A percentile compares a stretch with the other conserved stretches of the same genome.
Conservation (phyloP, 257 asterid species). For the Solanum stenotomum region DNA sequence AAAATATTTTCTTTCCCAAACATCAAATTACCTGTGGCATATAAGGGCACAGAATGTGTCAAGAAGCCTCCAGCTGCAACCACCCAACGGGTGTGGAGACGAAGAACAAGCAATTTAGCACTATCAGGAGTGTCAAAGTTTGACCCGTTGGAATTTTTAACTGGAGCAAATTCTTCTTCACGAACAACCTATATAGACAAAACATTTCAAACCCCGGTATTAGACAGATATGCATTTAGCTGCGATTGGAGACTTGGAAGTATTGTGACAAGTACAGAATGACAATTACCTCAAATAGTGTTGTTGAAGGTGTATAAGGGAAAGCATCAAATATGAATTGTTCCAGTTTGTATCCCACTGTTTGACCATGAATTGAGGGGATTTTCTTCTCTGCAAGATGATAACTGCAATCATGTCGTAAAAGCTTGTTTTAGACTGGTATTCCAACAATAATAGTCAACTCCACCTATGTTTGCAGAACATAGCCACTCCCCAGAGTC, state of each 20-base stretch:
- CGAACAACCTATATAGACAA: slow-evolving; percentile 44
- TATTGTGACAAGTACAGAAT: background rate
- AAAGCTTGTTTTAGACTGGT: slow-evolving; percentile 1
- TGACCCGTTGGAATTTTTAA: slow-evolving; percentile 86
- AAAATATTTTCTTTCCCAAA: background rate
- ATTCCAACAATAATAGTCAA: background rate
- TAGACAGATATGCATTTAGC: background rate
- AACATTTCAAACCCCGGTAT: background rate
- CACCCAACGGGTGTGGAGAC: slow-evolving; percentile 95
- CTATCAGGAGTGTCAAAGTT: slow-evolving; percentile 94
- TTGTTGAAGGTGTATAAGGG: slow-evolving; percentile 85
- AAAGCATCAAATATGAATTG: slow-evolving; percentile 95
- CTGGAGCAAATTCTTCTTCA: slow-evolving; percentile 98
- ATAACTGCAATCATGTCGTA: slow-evolving; percentile 40
- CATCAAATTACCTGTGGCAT: slow-evolving; percentile 58
- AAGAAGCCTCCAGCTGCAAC: slow-evolving; percentile 96
- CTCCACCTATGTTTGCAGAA: background rate
- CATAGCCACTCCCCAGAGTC: background rate
- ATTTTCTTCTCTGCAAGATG: slow-evolving; percentile 89
- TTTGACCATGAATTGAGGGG: slow-evolving; percentile 76
- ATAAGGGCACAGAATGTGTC: slow-evolving; percentile 92
- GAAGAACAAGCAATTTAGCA: slow-evolving; percentile 80
- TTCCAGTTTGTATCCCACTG: slow-evolving; percentile 76
- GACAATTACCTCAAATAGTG: slow-evolving; percentile 75
- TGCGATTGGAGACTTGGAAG: background rate